A percentile compares a stretch with the other conserved stretches of the same genome.
Evolutionary conservation across 768 basidiomycete genomes (phyloP).

Genomic region (Mycena albidolilacea): DNA sequence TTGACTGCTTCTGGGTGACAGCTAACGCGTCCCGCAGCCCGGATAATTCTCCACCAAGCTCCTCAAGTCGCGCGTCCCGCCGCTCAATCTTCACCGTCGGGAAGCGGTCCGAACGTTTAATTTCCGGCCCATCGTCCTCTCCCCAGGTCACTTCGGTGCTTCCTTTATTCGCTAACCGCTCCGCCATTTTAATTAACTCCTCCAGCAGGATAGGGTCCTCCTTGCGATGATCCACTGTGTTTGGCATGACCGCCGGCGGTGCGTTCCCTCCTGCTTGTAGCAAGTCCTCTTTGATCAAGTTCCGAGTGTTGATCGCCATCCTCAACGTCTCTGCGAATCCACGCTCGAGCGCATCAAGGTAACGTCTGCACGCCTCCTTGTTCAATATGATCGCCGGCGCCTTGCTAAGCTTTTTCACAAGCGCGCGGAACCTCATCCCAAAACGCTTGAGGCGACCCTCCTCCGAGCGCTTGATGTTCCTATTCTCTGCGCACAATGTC

Average conservation of each 20-base stretch:
- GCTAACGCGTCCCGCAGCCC: not conserved
- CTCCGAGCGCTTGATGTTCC: not conserved
- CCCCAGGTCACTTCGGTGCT: slow-evolving; percentile 2
- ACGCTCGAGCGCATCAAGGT: slow-evolving; percentile 26
- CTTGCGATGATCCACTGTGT: slow-evolving; percentile 2
- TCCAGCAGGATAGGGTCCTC: slow-evolving; percentile 23
- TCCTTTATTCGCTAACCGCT: slow-evolving; percentile 7
- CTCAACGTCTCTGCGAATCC: slow-evolving; percentile 21
- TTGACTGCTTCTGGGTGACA: not conserved
- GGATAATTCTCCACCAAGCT: not conserved
- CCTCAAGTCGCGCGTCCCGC: not conserved
- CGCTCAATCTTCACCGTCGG: slow-evolving; percentile 15
- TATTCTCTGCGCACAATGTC: slow-evolving; percentile 5
- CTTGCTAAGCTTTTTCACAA: slow-evolving; percentile 7
- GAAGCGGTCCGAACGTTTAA: slow-evolving; percentile 16
- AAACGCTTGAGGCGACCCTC: slow-evolving; percentile 14
- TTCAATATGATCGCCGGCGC: slow-evolving; percentile 27
- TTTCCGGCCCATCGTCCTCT: not conserved
- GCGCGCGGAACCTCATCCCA: slow-evolving; percentile 13
- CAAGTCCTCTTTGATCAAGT: slow-evolving; percentile 18
- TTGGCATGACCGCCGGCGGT: not conserved
- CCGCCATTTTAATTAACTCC: slow-evolving; percentile 21
- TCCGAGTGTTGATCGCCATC: slow-evolving; percentile 20
- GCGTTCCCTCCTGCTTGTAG: no score
- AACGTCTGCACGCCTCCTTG: slow-evolving; percentile 17